A percentile compares a stretch with the other conserved stretches of the same genome.
Evolutionary conservation across 106 monocot species (phyloP).

Genomic region (Acanthochlamys bracteata): DNA sequence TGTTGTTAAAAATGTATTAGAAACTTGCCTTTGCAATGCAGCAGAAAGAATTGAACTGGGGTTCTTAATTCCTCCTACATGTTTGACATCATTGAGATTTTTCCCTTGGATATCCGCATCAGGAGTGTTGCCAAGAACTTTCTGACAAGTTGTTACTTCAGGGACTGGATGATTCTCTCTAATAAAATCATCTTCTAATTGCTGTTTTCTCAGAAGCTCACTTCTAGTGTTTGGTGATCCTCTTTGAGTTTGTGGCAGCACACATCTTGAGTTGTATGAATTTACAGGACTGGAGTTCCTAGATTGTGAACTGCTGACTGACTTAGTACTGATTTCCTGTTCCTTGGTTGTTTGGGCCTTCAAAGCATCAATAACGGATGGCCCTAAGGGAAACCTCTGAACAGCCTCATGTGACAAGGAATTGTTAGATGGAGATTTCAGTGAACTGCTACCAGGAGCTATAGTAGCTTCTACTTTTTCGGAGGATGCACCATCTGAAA

Average conservation of each 20-base stretch:
- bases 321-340: conserved; percentile 16
- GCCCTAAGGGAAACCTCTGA: conserved; percentile 1
- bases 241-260: neutral
- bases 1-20: too few relatives aligned
- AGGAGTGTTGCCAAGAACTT: conserved; percentile 18
- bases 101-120: conserved; percentile 6
- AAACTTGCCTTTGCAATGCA: conserved; percentile 22
- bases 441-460: conserved; percentile 6
- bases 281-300: conserved; percentile 40
- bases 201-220: conserved; percentile 16
- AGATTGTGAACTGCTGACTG: conserved; percentile 32
- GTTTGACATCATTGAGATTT: conserved; percentile 9
- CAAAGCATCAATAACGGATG: conserved; percentile 4
- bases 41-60: conserved; percentile 16
- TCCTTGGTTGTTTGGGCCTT: conserved; percentile 11
- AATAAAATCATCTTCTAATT: conserved; percentile 9
- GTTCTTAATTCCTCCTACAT: conserved; percentile 15
- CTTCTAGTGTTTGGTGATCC: conserved; percentile 10
- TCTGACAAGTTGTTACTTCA: conserved; percentile 11
- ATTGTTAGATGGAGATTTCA: conserved; percentile 26
- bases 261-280: conserved; percentile 25
- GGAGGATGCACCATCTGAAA: conserved; percentile 10
- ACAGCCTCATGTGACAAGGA: conserved; percentile 12
- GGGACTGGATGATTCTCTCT: neutral
- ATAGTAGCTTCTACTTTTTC: conserved; percentile 17